Base-by-base conservation (phyloP, 2,329 filamentous ascomycete species). In the Phialophora verrucosa region DNA sequence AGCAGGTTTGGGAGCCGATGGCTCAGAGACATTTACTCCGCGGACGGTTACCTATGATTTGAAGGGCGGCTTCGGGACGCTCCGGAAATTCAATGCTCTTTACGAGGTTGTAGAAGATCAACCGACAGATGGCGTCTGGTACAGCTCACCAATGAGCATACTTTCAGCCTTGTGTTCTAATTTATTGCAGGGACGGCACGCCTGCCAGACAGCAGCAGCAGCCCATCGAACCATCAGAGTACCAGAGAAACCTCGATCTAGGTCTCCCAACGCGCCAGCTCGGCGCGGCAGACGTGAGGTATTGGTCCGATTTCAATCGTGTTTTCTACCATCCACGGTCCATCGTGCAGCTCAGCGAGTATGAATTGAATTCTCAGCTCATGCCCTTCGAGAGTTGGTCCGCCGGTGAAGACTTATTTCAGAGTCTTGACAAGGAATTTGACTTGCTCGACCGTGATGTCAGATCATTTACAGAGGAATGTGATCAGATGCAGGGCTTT, bases 261-360 rank as follows among this genome's bases (percentile, higher is more conserved):
- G 93, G 92, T 25, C 76, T 85, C 4, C 77, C 85, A 2, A 83
- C 89, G 5, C 86, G 90, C 0, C 80, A 83, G 60, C 83, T 97
- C 23, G 90, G 85, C 1, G 83, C 88, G 1, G 85, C 88, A 6
- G 85, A 87, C 11, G 91, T 98, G n/a, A 87, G 92, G 62, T 98
- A 95, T 80, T 99, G 95, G 94, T 96, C 93, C 35, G 95, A 99
- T 78, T 98, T 93, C 78, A 96, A 92, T 72, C 88, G 92, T 29
- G 86, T 95, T n/a, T 99, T 88, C 78, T 97, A 91, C 76, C 93
- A 98, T 76, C 95, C 95, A 8, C 88, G 87, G 62, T 97, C 93
- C 12, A 87, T 97, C 62, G 84, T 96, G 10, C 93, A 96, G 75
- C 83, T 98, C 14, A 91, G 91, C 75, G 92, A 97, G 74, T 96